Evolutionary conservation across 2,329 filamentous ascomycete genomes (phyloP), one percentile per base, ranked within the genome.

Genomic region (Cladosporium phlei): DNA sequence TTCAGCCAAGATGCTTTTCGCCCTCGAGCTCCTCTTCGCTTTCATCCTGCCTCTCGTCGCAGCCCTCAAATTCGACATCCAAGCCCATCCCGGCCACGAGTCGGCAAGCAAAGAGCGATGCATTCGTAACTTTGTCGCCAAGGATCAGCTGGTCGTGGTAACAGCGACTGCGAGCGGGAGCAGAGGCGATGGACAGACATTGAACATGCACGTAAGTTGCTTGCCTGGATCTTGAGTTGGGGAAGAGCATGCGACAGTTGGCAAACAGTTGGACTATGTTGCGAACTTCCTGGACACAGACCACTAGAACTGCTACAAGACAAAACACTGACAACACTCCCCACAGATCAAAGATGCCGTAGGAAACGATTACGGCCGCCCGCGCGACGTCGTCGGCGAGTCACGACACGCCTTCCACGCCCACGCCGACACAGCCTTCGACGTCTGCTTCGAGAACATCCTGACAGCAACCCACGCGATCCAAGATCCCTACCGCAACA

Each of bases 331-430:
- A 48, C 44, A 43, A 17, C 6, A 40, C 24, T 20, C 4, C 45
- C 5, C 49, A 37, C 66, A 97, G 91, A 95, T 98, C 70, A 86
- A 85, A 69, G 93, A 98, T 71, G 84, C 89, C 12, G 81, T 95
- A 59, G 91, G 90, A 64, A 98, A 98, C 72, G 89, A 97, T 69
- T 96, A 97, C 70, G 89, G 87, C 64, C 81, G 82, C 52, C 88
- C 93, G 44, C 91, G 86, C 71, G 90, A 98, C 63, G 82, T 97
- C 51, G 86, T 83, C 12, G 93, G 93, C 68, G 90, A 96, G 73
- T 86, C 87, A 68, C 82, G 91, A 65, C 90, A 89, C 66, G 88
- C 91, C 40, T 98, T 98, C 68, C 97, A 91, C 38, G 88, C 90
- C 28, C 86, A 93, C 66, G 83, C 84, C 42, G 90, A 97, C 69